Conservation (phyloP, 257 asterid species). For the Rubia yunnanensis region DNA sequence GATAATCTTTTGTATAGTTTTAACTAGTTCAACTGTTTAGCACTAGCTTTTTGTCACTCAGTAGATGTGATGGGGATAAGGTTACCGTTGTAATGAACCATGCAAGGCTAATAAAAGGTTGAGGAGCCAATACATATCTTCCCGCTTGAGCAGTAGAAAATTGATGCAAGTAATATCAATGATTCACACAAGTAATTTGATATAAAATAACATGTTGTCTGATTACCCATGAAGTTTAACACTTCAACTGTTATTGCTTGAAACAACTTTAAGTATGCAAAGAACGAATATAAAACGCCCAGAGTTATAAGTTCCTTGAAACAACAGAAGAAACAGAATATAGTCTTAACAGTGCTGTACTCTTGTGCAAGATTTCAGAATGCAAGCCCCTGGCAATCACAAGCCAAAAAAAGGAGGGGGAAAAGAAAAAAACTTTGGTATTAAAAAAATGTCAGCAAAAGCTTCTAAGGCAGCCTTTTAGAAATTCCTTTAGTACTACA, state of each 20-base stretch:
- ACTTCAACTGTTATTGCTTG: neutral
- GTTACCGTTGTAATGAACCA: neutral
- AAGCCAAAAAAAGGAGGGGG: neutral
- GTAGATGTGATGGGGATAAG: neutral
- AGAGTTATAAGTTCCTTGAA: neutral
- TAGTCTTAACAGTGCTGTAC: neutral
- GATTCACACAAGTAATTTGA: neutral
- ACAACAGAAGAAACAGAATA: neutral
- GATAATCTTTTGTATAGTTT: neutral
- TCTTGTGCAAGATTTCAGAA: neutral
- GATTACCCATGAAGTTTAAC: neutral
- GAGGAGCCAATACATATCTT: neutral
- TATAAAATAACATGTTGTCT: neutral
- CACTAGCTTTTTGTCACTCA: neutral
- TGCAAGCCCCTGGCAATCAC: neutral
- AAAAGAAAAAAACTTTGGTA: neutral
- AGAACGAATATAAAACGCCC: neutral
- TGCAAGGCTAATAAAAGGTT: neutral
- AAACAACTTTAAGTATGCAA: neutral
- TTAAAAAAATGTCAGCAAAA: neutral
- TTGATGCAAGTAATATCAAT: neutral
- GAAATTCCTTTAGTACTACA: neutral
- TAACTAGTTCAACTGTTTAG: neutral
- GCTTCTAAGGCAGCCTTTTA: neutral
- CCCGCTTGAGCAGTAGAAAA: neutral